Evolutionary conservation across 2,329 filamentous ascomycete species (phyloP), one percentile per base, ranked within the genome.

Genomic region (Aspergillus costaricaensis): DNA sequence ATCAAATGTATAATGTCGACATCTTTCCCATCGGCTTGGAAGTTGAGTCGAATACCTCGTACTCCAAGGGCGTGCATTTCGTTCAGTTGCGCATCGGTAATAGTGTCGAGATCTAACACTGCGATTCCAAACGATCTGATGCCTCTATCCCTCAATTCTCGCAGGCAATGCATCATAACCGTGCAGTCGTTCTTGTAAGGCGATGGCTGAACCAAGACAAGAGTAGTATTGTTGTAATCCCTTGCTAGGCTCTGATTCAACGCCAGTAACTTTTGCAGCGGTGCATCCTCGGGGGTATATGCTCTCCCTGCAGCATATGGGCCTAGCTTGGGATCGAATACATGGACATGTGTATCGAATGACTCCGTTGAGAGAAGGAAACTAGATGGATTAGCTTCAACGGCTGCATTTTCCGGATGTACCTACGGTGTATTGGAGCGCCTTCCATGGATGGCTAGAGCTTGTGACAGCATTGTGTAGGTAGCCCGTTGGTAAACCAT

Each of bases 1-100:
- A 38, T 9, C 12, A 38, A 9, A 8, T 23, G n/a, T 15, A 30
- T 8, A 12, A 36, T n/a, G 9, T 49, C 27, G 12, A 49, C 15
- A 4, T n/a, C n/a, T 47, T 57, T 57, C 6, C 55, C 55, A 17
- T 57, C 55, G 4, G 44, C 55, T 17, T 57, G 55, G 43, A 58
- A 52, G 32, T 58, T 51, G 2, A 58, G 25, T 30, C 38, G 49
- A 32, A 47, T 36, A 15, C 48, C 56, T n/a, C 49, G 10, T 17
- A 54, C 17, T 7, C 48, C 49, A 6, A 39, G 36, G 4, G 27
- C 10, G 23, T 53, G 48, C 48, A 52, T 48, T 12, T 17, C n/a
- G 15, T 38, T 39, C 1, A 54, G n/a, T 21, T 47, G 17, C n/a
- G 6, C n/a, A 6, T 53, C 25, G 9, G 25, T 38, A 7, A 21